Evolutionary conservation across 805 yeast species (phyloP).

Genomic region (Candida chauliodis): DNA sequence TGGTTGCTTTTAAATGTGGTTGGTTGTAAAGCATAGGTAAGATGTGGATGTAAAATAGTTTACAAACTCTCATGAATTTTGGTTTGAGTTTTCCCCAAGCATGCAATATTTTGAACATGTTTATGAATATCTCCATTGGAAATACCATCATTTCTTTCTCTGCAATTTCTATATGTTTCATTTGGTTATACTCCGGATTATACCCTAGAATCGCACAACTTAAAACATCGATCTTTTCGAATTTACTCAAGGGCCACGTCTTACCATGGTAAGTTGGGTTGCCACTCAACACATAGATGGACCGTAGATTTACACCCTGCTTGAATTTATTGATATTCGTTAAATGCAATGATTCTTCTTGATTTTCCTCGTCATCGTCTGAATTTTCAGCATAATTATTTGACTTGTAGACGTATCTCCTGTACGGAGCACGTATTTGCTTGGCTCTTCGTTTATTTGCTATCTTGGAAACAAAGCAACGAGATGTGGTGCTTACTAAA

Average conservation of each 20-base stretch:
- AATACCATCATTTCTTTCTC: slow-evolving; percentile 27
- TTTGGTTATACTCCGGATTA: slow-evolving; percentile 19
- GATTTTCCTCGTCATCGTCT: slow-evolving; percentile 18
- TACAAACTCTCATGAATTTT: slow-evolving; percentile 57
- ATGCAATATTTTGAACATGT: slow-evolving; percentile 29
- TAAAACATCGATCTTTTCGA: slow-evolving; percentile 49
- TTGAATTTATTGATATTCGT: slow-evolving; percentile 9
- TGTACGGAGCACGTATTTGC: slow-evolving; percentile 75
- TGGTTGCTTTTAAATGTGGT: slow-evolving; percentile 64
- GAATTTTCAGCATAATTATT: slow-evolving; percentile 22
- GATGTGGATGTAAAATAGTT: slow-evolving; percentile 55
- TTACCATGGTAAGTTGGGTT: slow-evolving; percentile 19
- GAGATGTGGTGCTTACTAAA: not conserved
- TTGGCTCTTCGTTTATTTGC: slow-evolving; percentile 87
- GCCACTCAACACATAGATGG: slow-evolving; percentile 31
- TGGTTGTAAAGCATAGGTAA: slow-evolving; percentile 61
- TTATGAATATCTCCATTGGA: slow-evolving; percentile 33
- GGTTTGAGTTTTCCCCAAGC: slow-evolving; percentile 34
- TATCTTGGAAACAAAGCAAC: slow-evolving; percentile 39
- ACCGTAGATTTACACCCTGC: slow-evolving; percentile 24
- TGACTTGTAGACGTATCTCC: slow-evolving; percentile 62
- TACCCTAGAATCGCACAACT: slow-evolving; percentile 28
- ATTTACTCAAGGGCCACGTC: slow-evolving; percentile 49
- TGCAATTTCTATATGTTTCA: slow-evolving; percentile 9
- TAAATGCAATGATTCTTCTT: slow-evolving; percentile 7